Evolutionary conservation across 805 yeast species (phyloP).

Genomic region (Nakazawaea wyomingensis): DNA sequence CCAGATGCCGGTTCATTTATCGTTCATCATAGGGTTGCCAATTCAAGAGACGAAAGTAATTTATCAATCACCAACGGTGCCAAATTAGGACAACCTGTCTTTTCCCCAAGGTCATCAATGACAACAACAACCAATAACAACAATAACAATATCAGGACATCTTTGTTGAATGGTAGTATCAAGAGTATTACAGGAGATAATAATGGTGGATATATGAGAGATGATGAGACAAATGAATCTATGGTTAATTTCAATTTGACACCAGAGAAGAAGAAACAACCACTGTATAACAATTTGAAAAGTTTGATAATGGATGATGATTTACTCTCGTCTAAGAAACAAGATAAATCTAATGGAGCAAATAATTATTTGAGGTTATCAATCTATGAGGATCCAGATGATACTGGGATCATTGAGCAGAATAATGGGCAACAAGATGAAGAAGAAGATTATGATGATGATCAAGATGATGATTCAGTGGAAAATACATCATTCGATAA

Average conservation of each 20-base stretch:
- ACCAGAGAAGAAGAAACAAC: conserved; percentile 4
- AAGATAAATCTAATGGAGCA: conserved; percentile 1
- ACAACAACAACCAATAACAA: background rate
- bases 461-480: too few species aligned
- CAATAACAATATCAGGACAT: background rate
- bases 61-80: background rate
- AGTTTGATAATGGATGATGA: conserved; percentile 4
- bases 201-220: background rate
- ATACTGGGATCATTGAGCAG: background rate
- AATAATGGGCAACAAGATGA: background rate
- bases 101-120: background rate
- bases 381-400: conserved; percentile 15
- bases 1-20: background rate
- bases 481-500: conserved; percentile 4
- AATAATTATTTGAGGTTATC: conserved; percentile 10
- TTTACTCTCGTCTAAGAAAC: background rate
- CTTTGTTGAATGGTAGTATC: conserved; percentile 2
- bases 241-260: conserved; percentile 2
- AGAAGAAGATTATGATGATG: background rate
- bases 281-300: conserved; percentile 1
- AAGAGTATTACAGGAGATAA: background rate
- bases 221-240: too few species aligned
- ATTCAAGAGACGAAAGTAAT: conserved; percentile 1
- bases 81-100: background rate
- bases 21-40: conserved; percentile 4